Percentiles rank a stretch among this genome's conserved stretches.
These are phyloP conservation scores for Lentinus brumalis DNA, from an alignment of 768 basidiomycete species.

Conservation along the genomic window DNA sequence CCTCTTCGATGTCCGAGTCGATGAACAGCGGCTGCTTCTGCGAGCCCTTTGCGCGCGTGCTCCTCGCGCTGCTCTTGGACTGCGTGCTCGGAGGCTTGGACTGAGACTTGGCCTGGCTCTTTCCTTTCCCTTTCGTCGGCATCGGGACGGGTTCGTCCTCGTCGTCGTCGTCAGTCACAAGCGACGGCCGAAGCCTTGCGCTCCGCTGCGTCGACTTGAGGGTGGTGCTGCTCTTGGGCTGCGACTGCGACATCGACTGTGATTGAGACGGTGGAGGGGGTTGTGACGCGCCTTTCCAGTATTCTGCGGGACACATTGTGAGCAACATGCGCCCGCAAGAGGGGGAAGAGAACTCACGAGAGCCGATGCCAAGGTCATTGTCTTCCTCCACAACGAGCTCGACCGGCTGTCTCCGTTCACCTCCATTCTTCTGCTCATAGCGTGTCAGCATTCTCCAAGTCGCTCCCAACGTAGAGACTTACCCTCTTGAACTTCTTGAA, in stretches of 20 bases:
- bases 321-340: background rate
- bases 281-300: conserved; percentile 51
- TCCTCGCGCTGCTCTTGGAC: conserved; percentile 13
- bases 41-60: conserved; percentile 22
- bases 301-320: conserved; percentile 39
- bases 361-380: conserved; percentile 56
- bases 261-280: conserved; percentile 6
- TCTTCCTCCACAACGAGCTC: conserved; percentile 54
- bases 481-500: conserved; percentile 84
- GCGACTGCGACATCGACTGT: conserved; percentile 20
- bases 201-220: conserved; percentile 9
- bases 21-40: conserved; percentile 54
- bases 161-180: conserved; percentile 39
- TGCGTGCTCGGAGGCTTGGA: conserved; percentile 9
- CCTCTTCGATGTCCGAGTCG: conserved; percentile 49
- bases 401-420: conserved; percentile 38
- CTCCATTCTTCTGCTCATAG: conserved; percentile 37
- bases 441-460: background rate
- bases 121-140: conserved; percentile 2
- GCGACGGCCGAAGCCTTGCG: conserved; percentile 20
- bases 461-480: conserved; percentile 16
- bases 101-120: background rate
- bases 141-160: conserved; percentile 38
- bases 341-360: conserved; percentile 39
- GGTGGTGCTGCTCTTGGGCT: conserved; percentile 14